Base-by-base conservation (phyloP, 495 filamentous ascomycete genomes). In the Penicillium egyptiacum region DNA sequence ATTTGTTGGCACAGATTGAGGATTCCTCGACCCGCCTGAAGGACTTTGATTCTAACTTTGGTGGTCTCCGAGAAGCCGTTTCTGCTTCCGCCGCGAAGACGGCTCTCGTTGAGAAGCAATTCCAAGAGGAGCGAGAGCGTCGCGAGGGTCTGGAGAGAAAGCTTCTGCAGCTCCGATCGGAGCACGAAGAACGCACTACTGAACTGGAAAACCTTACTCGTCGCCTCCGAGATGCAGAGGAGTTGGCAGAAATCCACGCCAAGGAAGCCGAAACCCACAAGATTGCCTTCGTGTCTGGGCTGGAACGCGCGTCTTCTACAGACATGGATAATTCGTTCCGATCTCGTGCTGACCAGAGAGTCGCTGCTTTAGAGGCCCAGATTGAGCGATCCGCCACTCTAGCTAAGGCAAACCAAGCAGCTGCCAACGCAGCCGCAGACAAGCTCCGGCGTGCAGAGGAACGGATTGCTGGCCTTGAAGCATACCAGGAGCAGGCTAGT, bases 401-500 rank as follows among this genome's bases (percentile, higher is more conserved):
- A 56, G 90, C 91, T 40, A 86, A 86, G 66, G 88, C 90, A 59
- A 96, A 94, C 63, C 92, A 96, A 70, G 79, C 85, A 39, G 92
- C 94, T 50, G 94, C 93, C n/a, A 91, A 99, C 69, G 73, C 80
- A 19, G 91, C 92, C 2, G 85, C 89, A 2, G 91, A 96, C 61
- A 96, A 90, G 69, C 81, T 99, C 33, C 87, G 92, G 10, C 85
- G 89, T 49, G 94, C 94, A 8, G 96, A 98, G 72, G 95, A 96
- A 70, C 83, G 95, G 7, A 97, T 99, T 67, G 95, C 94, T 16
- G 92, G 93, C 3, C 80, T 99, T 5, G 94, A 99, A 72, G 90
- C 90, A 2, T 96, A 96, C 68, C 94, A 99, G 74, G 93, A 97
- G 65, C 94, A 99, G 75, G 86, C 92, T 5, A 97, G 92, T 68